These are phyloP conservation scores for Saccharomycopsis selenospora DNA, from an alignment of 805 yeast species.

Conservation along the genomic window DNA sequence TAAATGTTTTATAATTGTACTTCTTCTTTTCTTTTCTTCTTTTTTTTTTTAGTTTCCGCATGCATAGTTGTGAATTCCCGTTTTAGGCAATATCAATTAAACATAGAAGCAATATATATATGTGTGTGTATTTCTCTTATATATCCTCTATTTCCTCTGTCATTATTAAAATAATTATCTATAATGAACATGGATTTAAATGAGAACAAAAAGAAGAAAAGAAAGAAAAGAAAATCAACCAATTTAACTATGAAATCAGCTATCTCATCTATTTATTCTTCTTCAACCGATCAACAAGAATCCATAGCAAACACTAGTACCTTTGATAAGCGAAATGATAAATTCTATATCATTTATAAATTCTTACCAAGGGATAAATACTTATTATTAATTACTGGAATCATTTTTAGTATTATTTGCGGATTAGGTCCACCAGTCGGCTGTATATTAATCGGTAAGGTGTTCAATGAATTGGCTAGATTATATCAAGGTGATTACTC, in stretches of 20 bases:
- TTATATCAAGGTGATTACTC: slow-evolving; percentile 27
- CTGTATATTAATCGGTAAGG: slow-evolving; percentile 58
- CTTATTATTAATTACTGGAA: slow-evolving; percentile 26
- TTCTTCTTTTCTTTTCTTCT: too few relatives aligned
- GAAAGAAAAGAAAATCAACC: too few relatives aligned
- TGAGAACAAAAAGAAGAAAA: too few relatives aligned
- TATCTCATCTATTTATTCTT: too few relatives aligned
- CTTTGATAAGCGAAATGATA: background rate
- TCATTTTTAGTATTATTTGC: slow-evolving; percentile 38
- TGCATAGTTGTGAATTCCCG: background rate
- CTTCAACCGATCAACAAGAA: too few relatives aligned
- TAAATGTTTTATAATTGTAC: too few relatives aligned
- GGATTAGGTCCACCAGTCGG: slow-evolving; percentile 54
- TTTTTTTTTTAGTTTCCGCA: background rate
- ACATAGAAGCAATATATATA: too few relatives aligned
- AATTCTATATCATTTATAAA: background rate
- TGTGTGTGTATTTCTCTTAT: too few relatives aligned
- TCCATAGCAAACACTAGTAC: background rate
- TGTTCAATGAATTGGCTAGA: slow-evolving; percentile 42
- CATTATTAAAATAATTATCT: too few relatives aligned
- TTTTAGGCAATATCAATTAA: background rate
- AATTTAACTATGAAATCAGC: too few relatives aligned
- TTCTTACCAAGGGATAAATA: slow-evolving; percentile 13
- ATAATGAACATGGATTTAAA: too few relatives aligned
- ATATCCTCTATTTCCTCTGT: too few relatives aligned